phyloP scores from a whole-genome alignment of 768 basidiomycete species.

The Lactifluus volemus region DNA sequence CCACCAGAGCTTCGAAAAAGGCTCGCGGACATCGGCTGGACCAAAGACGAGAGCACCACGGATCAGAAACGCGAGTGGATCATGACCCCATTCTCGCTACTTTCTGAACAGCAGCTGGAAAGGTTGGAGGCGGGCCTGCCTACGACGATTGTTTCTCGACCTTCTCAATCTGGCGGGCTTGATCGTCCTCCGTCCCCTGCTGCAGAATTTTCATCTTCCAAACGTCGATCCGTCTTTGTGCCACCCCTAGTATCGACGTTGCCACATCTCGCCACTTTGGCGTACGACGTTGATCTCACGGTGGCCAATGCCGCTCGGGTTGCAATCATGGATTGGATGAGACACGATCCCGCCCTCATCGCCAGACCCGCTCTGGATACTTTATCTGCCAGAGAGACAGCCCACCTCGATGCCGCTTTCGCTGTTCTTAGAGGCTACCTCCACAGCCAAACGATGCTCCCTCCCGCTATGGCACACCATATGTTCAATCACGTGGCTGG shows the following conservation, averaged over 20 bases:
- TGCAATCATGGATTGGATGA: constrained; percentile 55
- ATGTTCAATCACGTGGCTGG: constrained; percentile 66
- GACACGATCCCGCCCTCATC: constrained; percentile 65
- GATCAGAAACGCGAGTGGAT: constrained; percentile 53
- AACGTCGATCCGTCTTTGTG: constrained; percentile 60
- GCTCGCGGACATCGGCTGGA: constrained; percentile 70
- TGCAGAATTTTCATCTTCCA: constrained; percentile 22
- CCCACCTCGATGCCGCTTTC: constrained; percentile 40
- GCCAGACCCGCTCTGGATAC: constrained; percentile 53
- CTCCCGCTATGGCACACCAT: constrained; percentile 56
- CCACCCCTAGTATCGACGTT: constrained; percentile 48
- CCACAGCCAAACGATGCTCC: constrained; percentile 46
- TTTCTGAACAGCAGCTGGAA: constrained; percentile 51
- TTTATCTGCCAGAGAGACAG: constrained; percentile 42
- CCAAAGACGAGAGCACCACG: constrained; percentile 44
- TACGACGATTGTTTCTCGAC: constrained; percentile 27
- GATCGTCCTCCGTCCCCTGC: constrained; percentile 21
- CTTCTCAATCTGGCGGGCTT: constrained; percentile 19
- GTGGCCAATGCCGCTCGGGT: constrained; percentile 51
- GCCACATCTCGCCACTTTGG: constrained; percentile 42
- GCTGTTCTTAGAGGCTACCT: constrained; percentile 47
- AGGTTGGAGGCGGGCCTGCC: constrained; percentile 30
- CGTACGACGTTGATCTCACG: constrained; percentile 42
- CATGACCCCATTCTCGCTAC: constrained; percentile 55
- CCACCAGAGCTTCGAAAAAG: constrained; percentile 58